Evolutionary conservation across 2,329 filamentous ascomycete species (phyloP).

Genomic region (Trichoderma lentiforme): DNA sequence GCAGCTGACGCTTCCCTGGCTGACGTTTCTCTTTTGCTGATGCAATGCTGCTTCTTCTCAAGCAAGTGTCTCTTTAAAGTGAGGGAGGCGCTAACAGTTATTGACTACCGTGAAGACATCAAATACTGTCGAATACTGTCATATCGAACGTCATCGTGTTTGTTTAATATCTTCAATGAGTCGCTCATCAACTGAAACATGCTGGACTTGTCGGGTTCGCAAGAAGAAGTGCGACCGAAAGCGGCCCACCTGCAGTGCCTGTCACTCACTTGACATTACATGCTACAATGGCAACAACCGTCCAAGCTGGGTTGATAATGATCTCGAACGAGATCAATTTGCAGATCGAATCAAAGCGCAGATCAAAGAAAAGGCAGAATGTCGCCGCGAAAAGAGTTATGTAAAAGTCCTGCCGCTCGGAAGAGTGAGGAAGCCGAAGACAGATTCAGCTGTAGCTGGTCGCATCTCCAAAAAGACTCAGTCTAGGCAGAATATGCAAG

Average conservation of each 20-base stretch:
- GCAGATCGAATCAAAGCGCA: conserved; percentile 25
- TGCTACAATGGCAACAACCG: conserved; percentile 45
- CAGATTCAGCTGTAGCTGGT: too few relatives aligned
- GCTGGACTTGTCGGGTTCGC: conserved; percentile 54
- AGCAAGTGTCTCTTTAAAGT: background rate
- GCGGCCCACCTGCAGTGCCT: conserved; percentile 44
- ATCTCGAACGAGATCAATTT: conserved; percentile 24
- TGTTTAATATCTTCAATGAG: background rate
- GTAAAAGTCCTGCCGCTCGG: conserved; percentile 8
- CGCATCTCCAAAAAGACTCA: background rate
- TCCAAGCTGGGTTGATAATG: conserved; percentile 48
- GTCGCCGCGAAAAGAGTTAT: conserved; percentile 32
- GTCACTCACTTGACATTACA: conserved; percentile 43
- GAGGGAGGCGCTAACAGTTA: too few relatives aligned
- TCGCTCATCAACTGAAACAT: conserved; percentile 24
- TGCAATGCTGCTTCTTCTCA: background rate
- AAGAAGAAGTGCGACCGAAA: conserved; percentile 52
- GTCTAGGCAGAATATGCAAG: background rate
- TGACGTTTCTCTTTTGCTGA: background rate
- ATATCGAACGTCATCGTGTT: background rate
- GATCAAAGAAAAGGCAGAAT: conserved; percentile 25
- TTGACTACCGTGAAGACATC: background rate
- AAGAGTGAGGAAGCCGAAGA: background rate
- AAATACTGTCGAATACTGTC: background rate
- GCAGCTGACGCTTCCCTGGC: background rate